These are phyloP conservation scores for Mucor circinelloides DNA, from an alignment of 371 early-diverging fungal species.

Conservation along the genomic window DNA sequence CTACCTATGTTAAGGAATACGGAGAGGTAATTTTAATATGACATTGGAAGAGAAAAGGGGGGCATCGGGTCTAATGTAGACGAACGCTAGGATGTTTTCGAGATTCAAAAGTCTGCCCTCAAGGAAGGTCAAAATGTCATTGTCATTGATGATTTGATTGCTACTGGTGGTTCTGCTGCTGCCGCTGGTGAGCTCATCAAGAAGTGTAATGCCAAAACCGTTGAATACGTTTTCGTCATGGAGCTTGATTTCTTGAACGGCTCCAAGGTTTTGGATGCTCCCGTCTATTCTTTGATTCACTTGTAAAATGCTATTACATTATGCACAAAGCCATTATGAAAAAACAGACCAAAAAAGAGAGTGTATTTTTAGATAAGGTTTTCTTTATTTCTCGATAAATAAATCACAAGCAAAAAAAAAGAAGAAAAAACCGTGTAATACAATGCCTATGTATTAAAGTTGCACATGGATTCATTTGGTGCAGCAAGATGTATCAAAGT, in stretches of 20 bases:
- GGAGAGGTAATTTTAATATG: slow-evolving; percentile 77
- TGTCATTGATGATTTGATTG: slow-evolving; percentile 95
- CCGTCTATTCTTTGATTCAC: slow-evolving; percentile 86
- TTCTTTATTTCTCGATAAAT: background rate
- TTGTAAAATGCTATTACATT: slow-evolving; percentile 44
- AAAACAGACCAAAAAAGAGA: background rate
- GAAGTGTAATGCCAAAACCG: slow-evolving; percentile 73
- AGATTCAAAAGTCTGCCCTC: slow-evolving; percentile 86
- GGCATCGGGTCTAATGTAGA: slow-evolving; percentile 1
- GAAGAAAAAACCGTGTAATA: background rate
- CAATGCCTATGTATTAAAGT: background rate
- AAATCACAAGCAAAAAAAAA: background rate
- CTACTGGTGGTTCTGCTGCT: slow-evolving; percentile 91
- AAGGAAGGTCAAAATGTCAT: slow-evolving; percentile 85
- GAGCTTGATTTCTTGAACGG: slow-evolving; percentile 89
- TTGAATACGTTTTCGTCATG: slow-evolving; percentile 90
- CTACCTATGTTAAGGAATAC: slow-evolving; percentile 92
- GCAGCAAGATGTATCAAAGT: background rate
- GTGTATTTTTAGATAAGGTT: background rate
- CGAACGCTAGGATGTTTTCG: slow-evolving; percentile 93
- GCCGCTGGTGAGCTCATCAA: slow-evolving; percentile 85
- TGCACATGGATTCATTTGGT: background rate
- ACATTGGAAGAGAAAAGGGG: background rate
- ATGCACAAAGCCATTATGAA: background rate
- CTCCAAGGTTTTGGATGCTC: slow-evolving; percentile 73